These are phyloP conservation scores for Leavenworthia alabamica DNA, from an alignment of 345 rosid species.

Conservation along the genomic window DNA sequence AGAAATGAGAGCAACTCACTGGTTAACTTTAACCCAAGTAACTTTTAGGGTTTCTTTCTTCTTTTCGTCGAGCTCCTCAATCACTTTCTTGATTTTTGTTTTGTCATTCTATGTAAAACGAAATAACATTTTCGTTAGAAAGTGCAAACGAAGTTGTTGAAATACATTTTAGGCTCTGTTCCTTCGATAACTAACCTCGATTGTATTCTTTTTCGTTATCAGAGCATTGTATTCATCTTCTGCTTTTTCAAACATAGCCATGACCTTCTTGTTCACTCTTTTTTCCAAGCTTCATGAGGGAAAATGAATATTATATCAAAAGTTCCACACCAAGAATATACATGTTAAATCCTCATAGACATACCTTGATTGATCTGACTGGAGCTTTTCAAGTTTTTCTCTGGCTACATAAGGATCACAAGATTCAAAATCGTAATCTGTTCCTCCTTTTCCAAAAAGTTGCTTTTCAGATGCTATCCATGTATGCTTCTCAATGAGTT, in stretches of 20 bases:
- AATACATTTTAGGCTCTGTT: too few relatives aligned
- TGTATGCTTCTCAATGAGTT: conserved; percentile 79
- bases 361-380: conserved; percentile 75
- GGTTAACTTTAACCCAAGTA: conserved; percentile 92
- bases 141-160: too few relatives aligned
- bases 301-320: too few relatives aligned
- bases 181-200: conserved; percentile 87
- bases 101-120: conserved; percentile 81
- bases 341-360: conserved; percentile 2
- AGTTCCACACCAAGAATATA: too few relatives aligned
- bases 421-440: conserved; percentile 85
- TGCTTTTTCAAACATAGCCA: conserved; percentile 96
- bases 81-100: conserved; percentile 83
- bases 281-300: conserved; percentile 62
- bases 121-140: too few relatives aligned
- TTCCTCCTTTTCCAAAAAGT: conserved; percentile 84
- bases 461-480: conserved; percentile 87
- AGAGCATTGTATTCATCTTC: conserved; percentile 88
- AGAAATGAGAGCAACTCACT: conserved; percentile 50
- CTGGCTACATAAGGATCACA: conserved; percentile 68
- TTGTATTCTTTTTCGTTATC: conserved; percentile 75
- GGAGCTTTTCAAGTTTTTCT: conserved; percentile 72
- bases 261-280: conserved; percentile 95
- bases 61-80: conserved; percentile 97
- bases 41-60: conserved; percentile 85